phyloP scores from a whole-genome alignment of 2,329 filamentous ascomycete species.

The Lachnellula hyalina region DNA sequence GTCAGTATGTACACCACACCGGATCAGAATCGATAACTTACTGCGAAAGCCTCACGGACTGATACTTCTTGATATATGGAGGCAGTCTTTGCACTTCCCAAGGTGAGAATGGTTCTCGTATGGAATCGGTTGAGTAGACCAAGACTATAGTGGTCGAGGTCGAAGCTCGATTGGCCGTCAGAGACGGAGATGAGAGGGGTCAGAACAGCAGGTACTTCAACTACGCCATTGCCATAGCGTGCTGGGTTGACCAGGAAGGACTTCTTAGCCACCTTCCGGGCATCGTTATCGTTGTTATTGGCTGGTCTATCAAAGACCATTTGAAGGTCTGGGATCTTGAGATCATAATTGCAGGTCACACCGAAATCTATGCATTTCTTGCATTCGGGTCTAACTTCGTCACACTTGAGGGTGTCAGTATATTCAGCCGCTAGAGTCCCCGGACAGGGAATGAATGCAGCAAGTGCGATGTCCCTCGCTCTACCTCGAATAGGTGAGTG shows the following conservation, averaged over 20 bases:
- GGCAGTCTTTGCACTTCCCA: slow-evolving; percentile 33
- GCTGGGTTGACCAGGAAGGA: neutral
- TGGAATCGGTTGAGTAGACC: slow-evolving; percentile 39
- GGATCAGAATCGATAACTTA: slow-evolving; percentile 25
- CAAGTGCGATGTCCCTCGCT: too few relatives aligned
- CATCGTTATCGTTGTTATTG: slow-evolving; percentile 2
- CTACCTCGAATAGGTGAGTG: too few relatives aligned
- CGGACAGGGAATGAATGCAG: too few relatives aligned
- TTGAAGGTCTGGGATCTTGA: slow-evolving; percentile 30
- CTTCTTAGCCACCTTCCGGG: neutral
- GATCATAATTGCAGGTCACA: slow-evolving; percentile 43
- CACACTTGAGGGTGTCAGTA: slow-evolving; percentile 38
- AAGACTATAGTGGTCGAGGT: slow-evolving; percentile 24
- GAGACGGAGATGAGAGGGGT: neutral
- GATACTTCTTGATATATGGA: slow-evolving; percentile 34
- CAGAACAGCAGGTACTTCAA: neutral
- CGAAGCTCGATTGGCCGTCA: neutral
- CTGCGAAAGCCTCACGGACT: slow-evolving; percentile 36
- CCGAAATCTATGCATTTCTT: slow-evolving; percentile 42
- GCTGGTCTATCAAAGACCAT: slow-evolving; percentile 27
- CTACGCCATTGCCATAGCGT: neutral
- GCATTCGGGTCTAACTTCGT: slow-evolving; percentile 46
- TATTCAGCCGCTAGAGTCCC: neutral
- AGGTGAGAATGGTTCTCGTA: slow-evolving; percentile 37
- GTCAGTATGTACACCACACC: neutral